Evolutionary conservation across 306 rosid species (phyloP), one percentile per base, ranked within the genome.

Genomic region (apple (Malus domestica)): DNA sequence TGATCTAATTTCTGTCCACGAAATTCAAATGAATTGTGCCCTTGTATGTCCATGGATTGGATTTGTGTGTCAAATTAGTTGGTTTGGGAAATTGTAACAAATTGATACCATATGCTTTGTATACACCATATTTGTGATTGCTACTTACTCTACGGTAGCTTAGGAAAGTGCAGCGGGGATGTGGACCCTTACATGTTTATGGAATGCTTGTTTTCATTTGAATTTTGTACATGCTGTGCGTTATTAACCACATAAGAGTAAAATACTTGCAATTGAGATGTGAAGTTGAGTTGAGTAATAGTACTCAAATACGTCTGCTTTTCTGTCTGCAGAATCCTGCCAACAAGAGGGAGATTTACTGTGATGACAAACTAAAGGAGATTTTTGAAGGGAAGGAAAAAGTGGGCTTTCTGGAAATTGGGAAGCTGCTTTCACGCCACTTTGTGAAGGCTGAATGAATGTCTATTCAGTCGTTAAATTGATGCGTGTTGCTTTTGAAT

Each of bases 331-430:
- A 86, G 87, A 81, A 83, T 76, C 84, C 87, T 25, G 80, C 74
- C 19, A 70, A 83, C 77, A 86, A 76, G 83, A 81, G 78, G 75
- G 83, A 86, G 82, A 86, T 86, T 78, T 38, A 27, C 51, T 86
- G 90, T 13, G 90, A 86, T 74, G 76, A 71, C 25, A 86, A 79
- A 67, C 86, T 86, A 12, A 86, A 86, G 80, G 45, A 75, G 22
- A 58, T 86, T 61, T 86, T 86, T 57, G 87, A 73, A 23, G 87
- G 90, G 46, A 81, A 68, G 68, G 90, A 84, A 44, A 83, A 42
- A 61, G 83, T 86, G 3, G 71, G 76, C 71, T 81, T 86, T 69
- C 32, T 81, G 70, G 90, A 84, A 74, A 81, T 86, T 20, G 84
- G 80, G 25, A 84, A 79, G 74, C 60, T 81, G 54, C 86, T 86